Evolutionary conservation across 108 stramenopile genomes (phyloP).

Genomic region (Pseudonitzschia pungens): DNA sequence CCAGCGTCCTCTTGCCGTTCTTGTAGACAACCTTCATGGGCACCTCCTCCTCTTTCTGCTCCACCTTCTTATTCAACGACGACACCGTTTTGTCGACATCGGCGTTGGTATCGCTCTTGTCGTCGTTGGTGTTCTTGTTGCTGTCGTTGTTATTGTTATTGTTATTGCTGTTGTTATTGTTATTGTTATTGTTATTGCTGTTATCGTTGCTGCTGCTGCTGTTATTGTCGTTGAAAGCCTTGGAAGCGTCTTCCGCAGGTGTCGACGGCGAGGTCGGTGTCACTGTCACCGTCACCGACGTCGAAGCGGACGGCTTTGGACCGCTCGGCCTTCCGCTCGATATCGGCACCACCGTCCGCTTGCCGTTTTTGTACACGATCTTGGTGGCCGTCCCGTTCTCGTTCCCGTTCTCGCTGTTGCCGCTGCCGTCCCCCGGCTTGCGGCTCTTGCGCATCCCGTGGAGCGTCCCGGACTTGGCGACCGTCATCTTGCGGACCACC

Average conservation of each 20-base stretch:
- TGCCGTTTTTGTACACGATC: slow-evolving; percentile 2
- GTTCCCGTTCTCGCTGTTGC: not conserved
- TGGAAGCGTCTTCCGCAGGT: too few relatives aligned
- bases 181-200: not conserved
- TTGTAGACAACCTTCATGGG: not conserved
- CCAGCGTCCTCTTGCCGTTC: not conserved
- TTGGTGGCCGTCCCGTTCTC: not conserved
- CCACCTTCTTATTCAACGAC: too few relatives aligned
- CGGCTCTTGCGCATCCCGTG: slow-evolving; percentile 12
- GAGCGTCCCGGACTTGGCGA: slow-evolving; percentile 24
- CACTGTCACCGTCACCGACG: too few relatives aligned
- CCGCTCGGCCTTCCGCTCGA: not conserved
- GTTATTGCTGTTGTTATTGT: not conserved
- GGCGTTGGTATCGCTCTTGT: too few relatives aligned
- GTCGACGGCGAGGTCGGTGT: too few relatives aligned
- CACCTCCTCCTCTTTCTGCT: too few relatives aligned
- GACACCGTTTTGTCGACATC: too few relatives aligned
- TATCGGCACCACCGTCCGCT: slow-evolving; percentile 4
- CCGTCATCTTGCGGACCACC: slow-evolving; percentile 6
- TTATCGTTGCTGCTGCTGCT: too few relatives aligned
- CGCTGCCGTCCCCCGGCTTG: not conserved
- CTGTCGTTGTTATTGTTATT: not conserved
- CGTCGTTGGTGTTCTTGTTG: too few relatives aligned
- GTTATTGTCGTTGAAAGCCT: too few relatives aligned
- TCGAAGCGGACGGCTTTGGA: too few relatives aligned